These are phyloP conservation scores for Lasiodiplodia theobromae DNA, from an alignment of 2,329 filamentous ascomycete genomes.

Conservation along the genomic window DNA sequence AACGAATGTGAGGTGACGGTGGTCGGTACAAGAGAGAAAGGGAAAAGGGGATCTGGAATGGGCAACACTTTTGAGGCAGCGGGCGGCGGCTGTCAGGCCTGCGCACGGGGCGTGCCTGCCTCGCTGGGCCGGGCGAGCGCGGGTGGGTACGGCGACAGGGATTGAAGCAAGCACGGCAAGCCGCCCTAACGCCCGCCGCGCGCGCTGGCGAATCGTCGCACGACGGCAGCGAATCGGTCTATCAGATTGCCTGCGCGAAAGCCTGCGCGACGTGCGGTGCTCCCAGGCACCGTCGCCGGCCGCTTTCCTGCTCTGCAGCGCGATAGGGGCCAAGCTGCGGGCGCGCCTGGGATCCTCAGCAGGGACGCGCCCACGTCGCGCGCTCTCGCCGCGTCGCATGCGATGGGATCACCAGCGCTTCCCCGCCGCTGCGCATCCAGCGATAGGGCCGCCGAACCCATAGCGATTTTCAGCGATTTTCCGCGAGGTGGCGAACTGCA, in stretches of 20 bases:
- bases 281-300: constrained; percentile 20
- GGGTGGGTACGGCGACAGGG: constrained; percentile 26
- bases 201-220: constrained; percentile 27
- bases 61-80: constrained; percentile 31
- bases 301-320: constrained; percentile 16
- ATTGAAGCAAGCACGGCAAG: constrained; percentile 14
- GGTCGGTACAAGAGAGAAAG: constrained; percentile 30
- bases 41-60: constrained; percentile 31
- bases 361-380: background rate
- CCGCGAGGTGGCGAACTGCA: constrained; percentile 27
- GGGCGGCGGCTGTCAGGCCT: constrained; percentile 30
- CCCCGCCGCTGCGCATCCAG: constrained; percentile 24
- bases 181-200: constrained; percentile 23
- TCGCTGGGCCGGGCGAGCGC: constrained; percentile 26
- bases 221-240: constrained; percentile 23
- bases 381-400: constrained; percentile 9
- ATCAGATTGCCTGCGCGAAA: constrained; percentile 23
- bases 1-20: constrained; percentile 28
- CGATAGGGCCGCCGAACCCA: constrained; percentile 12
- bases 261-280: constrained; percentile 21
- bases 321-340: constrained; percentile 12
- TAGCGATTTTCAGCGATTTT: constrained; percentile 27
- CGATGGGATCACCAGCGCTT: constrained; percentile 27
- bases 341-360: constrained; percentile 1
- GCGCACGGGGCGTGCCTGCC: constrained; percentile 29